Conservation (phyloP, 1,284 basidiomycete species). For the Cutaneotrichosporon mucoides region DNA sequence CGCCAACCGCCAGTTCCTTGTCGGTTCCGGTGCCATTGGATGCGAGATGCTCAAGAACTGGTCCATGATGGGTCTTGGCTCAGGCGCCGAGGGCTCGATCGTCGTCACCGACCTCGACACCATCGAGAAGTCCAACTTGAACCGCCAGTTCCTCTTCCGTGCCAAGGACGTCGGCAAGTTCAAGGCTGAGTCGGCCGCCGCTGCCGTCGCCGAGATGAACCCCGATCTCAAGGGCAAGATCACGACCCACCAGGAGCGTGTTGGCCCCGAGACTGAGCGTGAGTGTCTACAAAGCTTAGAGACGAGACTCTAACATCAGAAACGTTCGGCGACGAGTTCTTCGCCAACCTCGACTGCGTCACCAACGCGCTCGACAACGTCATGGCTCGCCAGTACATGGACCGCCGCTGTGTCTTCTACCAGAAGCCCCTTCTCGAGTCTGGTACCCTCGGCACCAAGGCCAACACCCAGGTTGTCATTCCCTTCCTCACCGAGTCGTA, state of each 20-base stretch:
- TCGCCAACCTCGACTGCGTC: constrained; percentile 81
- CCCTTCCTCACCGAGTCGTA: constrained; percentile 97
- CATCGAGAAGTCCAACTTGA: constrained; percentile 98
- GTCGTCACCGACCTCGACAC: constrained; percentile 98
- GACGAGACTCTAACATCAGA: constrained; percentile 53
- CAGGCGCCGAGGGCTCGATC: constrained; percentile 74
- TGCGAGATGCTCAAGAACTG: constrained; percentile 99
- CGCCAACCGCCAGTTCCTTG: constrained; percentile 90
- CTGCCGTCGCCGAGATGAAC: constrained; percentile 95
- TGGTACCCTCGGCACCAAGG: constrained; percentile 97
- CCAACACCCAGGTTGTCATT: constrained; percentile 94
- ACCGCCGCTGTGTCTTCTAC: constrained; percentile 96
- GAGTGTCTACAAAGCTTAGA: constrained; percentile 41
- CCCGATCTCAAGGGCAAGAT: constrained; percentile 87
- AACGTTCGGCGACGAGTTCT: constrained; percentile 86
- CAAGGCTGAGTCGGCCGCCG: constrained; percentile 92
- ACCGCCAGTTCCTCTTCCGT: constrained; percentile 97
- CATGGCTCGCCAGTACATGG: constrained; percentile 96
- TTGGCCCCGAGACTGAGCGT: constrained; percentile 91
- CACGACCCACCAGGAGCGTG: constrained; percentile 83
- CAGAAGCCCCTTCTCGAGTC: constrained; percentile 95
- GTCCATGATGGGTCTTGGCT: constrained; percentile 97
- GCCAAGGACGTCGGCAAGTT: constrained; percentile 96
- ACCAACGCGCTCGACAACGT: constrained; percentile 99
- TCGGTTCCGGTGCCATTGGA: constrained; percentile 96